A percentile compares a stretch with the other conserved stretches of the same genome.
phyloP scores from a whole-genome alignment of 1,284 basidiomycete genomes.

The Sanghuangporus sanghuang region DNA sequence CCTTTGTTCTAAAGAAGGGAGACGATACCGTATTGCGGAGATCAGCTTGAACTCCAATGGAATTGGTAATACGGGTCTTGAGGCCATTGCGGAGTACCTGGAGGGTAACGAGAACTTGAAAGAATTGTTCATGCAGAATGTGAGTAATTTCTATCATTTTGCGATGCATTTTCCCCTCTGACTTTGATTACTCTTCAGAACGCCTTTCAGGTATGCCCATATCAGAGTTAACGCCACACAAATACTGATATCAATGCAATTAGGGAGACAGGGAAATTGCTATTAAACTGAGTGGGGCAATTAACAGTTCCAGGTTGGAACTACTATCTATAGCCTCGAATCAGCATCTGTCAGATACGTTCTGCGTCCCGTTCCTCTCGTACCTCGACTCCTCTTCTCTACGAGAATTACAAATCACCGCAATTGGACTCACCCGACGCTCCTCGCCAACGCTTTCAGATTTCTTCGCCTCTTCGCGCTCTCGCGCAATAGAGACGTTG shows the following conservation, averaged over 20 bases:
- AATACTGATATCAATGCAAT: slow-evolving; percentile 1
- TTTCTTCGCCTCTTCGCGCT: slow-evolving; percentile 49
- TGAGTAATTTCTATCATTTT: slow-evolving; percentile 30
- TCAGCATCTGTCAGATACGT: slow-evolving; percentile 39
- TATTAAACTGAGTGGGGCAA: slow-evolving; percentile 35
- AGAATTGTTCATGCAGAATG: slow-evolving; percentile 50
- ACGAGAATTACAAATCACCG: slow-evolving; percentile 50
- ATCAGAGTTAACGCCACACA: neutral
- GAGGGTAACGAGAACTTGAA: slow-evolving; percentile 40
- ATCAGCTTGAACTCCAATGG: slow-evolving; percentile 52
- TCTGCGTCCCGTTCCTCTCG: slow-evolving; percentile 46
- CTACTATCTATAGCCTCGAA: slow-evolving; percentile 42
- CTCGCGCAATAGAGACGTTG: slow-evolving; percentile 41
- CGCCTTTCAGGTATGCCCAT: slow-evolving; percentile 22
- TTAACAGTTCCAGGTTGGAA: slow-evolving; percentile 45
- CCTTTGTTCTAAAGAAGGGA: slow-evolving; percentile 43
- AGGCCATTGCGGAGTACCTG: slow-evolving; percentile 48
- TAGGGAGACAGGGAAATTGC: slow-evolving; percentile 37
- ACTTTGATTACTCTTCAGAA: slow-evolving; percentile 24
- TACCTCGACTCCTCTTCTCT: slow-evolving; percentile 42
- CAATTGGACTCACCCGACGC: slow-evolving; percentile 42
- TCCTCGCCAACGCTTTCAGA: slow-evolving; percentile 39
- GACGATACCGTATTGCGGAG: slow-evolving; percentile 43
- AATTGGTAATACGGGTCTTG: slow-evolving; percentile 51
- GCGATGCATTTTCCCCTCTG: slow-evolving; percentile 20